A percentile compares a stretch with the other conserved stretches of the same genome.
These are phyloP conservation scores for Bryoglossum gracile DNA, from an alignment of 495 filamentous ascomycete species.

Conservation along the genomic window DNA sequence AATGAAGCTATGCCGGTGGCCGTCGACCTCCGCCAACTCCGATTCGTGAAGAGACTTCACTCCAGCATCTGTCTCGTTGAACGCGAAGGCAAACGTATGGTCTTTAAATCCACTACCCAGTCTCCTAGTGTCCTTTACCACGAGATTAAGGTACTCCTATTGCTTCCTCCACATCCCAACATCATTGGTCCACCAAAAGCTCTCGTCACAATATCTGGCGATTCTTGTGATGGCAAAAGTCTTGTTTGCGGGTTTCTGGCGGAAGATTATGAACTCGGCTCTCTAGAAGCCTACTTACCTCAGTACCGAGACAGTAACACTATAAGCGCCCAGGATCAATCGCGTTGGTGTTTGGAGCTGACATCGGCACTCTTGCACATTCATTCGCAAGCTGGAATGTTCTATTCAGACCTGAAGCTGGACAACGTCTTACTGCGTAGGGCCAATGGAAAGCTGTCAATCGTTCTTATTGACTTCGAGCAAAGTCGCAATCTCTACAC, in stretches of 20 bases:
- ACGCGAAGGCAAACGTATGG: neutral
- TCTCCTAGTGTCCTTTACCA: neutral
- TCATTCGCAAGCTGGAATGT: constrained; percentile 16
- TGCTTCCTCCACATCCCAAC: neutral
- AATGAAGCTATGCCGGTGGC: neutral
- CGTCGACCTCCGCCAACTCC: neutral
- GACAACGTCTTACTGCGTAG: constrained; percentile 25
- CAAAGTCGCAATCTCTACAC: constrained; percentile 46
- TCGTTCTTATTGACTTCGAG: constrained; percentile 46
- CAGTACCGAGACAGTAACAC: neutral
- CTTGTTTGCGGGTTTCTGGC: neutral
- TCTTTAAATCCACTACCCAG: neutral
- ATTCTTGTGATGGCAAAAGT: neutral
- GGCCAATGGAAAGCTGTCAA: neutral
- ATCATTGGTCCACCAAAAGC: neutral
- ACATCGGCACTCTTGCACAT: constrained; percentile 29
- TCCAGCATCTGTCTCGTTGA: neutral
- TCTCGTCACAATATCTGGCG: neutral
- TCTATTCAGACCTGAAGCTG: constrained; percentile 35
- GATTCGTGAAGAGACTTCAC: neutral
- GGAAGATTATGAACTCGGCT: neutral
- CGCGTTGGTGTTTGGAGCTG: constrained; percentile 28
- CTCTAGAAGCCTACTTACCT: neutral
- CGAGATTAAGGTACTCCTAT: neutral
- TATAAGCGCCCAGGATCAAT: constrained; percentile 3